Percentiles rank a stretch among this genome's conserved stretches.
phyloP scores from a whole-genome alignment of 164 flowering plant species.

The Stephania japonica region DNA sequence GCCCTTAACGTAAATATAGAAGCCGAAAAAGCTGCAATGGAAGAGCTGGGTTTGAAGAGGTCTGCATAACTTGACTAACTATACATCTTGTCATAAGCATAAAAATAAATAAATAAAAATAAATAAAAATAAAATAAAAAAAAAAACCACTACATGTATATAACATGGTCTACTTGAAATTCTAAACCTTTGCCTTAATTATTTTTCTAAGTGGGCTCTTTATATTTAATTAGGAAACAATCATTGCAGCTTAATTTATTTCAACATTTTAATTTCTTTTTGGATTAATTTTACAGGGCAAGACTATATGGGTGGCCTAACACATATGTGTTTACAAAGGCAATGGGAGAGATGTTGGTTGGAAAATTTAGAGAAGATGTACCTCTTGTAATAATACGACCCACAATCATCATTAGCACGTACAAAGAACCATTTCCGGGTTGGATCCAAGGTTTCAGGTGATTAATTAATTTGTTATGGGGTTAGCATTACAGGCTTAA shows the following conservation, averaged over 20 bases:
- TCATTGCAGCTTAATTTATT: background rate
- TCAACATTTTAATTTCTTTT: background rate
- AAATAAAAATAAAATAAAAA: background rate
- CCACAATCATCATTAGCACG: constrained; percentile 37
- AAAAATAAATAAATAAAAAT: too few relatives aligned
- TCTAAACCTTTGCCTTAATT: background rate
- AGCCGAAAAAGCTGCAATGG: constrained; percentile 31
- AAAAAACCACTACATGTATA: background rate
- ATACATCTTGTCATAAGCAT: background rate
- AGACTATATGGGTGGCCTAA: constrained; percentile 49
- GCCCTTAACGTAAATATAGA: constrained; percentile 22
- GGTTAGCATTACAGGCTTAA: too few relatives aligned
- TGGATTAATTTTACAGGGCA: constrained; percentile 19
- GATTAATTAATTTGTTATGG: background rate
- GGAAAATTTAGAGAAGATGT: constrained; percentile 22
- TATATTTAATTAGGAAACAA: too few relatives aligned
- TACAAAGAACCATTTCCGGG: constrained; percentile 43
- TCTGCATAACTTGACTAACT: constrained; percentile 13
- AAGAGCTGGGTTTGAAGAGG: constrained; percentile 59
- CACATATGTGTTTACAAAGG: constrained; percentile 42
- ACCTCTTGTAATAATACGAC: constrained; percentile 35
- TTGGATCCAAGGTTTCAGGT: constrained; percentile 54
- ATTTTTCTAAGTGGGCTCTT: background rate
- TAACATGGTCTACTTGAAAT: background rate
- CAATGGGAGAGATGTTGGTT: constrained; percentile 43